phyloP scores from a whole-genome alignment of 257 asterid species.

The Solanum stenotomum region DNA sequence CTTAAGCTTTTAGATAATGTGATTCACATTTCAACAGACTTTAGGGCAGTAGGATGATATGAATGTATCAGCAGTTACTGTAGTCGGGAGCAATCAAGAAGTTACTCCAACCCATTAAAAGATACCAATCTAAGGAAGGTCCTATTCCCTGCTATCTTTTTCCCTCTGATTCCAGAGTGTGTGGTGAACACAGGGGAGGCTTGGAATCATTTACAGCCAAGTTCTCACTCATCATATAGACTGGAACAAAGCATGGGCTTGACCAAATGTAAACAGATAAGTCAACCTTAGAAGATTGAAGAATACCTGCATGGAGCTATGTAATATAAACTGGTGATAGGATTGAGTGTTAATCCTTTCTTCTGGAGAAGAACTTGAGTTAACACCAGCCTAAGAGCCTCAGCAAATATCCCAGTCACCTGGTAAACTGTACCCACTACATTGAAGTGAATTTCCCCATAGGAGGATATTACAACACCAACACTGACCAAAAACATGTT shows the following conservation, averaged over 20 bases:
- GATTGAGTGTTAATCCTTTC: constrained; percentile 88
- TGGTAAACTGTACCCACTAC: constrained; percentile 93
- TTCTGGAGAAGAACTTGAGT: constrained; percentile 97
- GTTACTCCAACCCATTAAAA: not conserved
- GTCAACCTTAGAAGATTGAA: constrained; percentile 8
- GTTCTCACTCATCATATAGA: not conserved
- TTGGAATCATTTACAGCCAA: not conserved
- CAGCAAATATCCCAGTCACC: constrained; percentile 96
- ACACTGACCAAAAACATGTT: constrained; percentile 92
- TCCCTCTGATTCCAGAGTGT: not conserved
- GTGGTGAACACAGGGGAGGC: not conserved
- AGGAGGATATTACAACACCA: constrained; percentile 92
- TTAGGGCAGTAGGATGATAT: not conserved
- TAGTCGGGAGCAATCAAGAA: not conserved
- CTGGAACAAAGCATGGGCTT: not conserved
- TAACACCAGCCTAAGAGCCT: constrained; percentile 91
- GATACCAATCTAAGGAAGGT: not conserved
- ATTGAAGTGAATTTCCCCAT: constrained; percentile 96
- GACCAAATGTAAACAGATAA: not conserved
- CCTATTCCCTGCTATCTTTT: not conserved
- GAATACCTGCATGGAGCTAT: constrained; percentile 98
- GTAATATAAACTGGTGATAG: constrained; percentile 91
- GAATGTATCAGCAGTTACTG: not conserved
- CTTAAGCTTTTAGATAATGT: not conserved
- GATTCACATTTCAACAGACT: not conserved